Evolutionary conservation across 306 rosid species (phyloP), one percentile per base, ranked within the genome.

Genomic region (Vigna reflexopilosa): DNA sequence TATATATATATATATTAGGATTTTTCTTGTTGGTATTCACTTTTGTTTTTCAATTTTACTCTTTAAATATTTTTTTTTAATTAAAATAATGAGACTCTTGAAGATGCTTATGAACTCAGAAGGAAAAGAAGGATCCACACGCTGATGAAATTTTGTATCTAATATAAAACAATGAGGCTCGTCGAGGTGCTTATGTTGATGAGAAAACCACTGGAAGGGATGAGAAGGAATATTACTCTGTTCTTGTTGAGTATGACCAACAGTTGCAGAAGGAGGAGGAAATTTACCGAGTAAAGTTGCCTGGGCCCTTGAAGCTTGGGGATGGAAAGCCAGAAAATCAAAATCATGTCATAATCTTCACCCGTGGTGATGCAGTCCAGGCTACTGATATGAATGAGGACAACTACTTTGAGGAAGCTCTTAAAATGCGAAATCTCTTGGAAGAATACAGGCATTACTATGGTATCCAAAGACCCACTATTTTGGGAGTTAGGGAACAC

Each of bases 241-340:
- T 85, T 67, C 89, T 85, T 72, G 86, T 82, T 49, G 82, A 85
- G 84, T 85, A 57, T 80, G 89, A 85, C 57, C 84, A 85, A 70
- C 80, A 85, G 73, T 76, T 85, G 80, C 66, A 82, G 50, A 79
- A 38, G 80, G 89, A 85, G 77, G 89, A 82, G 45, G 89, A 86
- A 76, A 82, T 85, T 64, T 85, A 82, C 76, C 81, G 86, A 1
- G 85, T 85, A 34, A 82, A 75, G 68, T 67, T 85, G 89, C 86
- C 89, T 1, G 86, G 89, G 57, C 89, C 89, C 24, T 66, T 85
- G 82, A 82, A 79, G 81, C 89, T 85, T 26, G 89, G 89, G 58
- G 89, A 85, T 72, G 89, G 86, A 59, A 85, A 85, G 77, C 89
- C 89, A 12, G 89, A 85, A 82, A 85, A 85, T 72, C 86, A 85